Percentiles rank a stretch among this genome's conserved stretches.
Conservation (phyloP, 1,139 yeast species). For the Suhomyces panamericanus region DNA sequence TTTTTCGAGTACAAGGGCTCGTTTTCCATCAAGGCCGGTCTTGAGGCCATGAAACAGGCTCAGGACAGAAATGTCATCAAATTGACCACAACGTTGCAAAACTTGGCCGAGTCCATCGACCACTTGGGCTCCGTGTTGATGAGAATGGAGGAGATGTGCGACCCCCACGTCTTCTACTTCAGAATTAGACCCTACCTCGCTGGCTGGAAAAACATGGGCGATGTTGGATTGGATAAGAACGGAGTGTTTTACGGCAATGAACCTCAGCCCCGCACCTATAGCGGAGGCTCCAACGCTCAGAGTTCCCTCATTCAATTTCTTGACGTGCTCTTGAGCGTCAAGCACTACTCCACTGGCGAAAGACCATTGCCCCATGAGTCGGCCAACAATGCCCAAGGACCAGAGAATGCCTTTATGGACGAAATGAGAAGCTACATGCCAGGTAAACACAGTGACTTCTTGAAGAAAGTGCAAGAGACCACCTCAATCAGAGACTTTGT, state of each 20-base stretch:
- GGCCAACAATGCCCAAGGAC: conserved; percentile 8
- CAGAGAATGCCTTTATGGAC: conserved; percentile 61
- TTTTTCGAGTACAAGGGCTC: conserved; percentile 85
- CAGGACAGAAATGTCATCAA: conserved; percentile 31
- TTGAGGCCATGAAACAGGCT: conserved; percentile 55
- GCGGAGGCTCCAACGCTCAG: conserved; percentile 96
- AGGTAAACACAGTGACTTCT: conserved; percentile 72
- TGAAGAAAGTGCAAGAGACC: conserved; percentile 55
- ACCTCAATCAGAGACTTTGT: conserved; percentile 69
- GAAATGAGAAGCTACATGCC: conserved; percentile 94
- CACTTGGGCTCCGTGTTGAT: conserved; percentile 70
- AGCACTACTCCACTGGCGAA: conserved; percentile 78
- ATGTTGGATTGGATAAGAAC: conserved; percentile 71
- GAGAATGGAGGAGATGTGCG: conserved; percentile 93
- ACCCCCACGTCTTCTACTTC: conserved; percentile 86
- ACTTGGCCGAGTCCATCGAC: conserved; percentile 75
- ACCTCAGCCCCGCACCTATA: conserved; percentile 53
- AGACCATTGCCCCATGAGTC: conserved; percentile 38
- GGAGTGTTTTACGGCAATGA: conserved; percentile 82
- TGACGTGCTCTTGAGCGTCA: conserved; percentile 73
- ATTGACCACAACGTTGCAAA: conserved; percentile 53
- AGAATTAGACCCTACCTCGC: conserved; percentile 87
- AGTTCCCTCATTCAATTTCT: conserved; percentile 84
- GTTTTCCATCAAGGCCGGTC: conserved; percentile 56
- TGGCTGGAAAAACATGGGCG: conserved; percentile 93